phyloP scores from a whole-genome alignment of 208 protist species.

The Acanthamoeba quina region DNA sequence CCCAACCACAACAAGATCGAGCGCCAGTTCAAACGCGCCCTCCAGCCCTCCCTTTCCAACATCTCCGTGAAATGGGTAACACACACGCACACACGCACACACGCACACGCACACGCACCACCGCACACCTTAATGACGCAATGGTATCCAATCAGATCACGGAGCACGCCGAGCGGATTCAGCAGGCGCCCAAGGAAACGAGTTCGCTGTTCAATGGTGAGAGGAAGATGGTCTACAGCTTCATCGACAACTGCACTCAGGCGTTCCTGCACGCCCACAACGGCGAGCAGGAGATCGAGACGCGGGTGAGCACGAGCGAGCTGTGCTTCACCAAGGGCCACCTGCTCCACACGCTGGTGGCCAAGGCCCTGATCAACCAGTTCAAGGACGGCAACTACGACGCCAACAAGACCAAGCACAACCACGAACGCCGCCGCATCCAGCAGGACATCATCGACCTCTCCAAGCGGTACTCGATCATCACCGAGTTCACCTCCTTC shows the following conservation, averaged over 20 bases:
- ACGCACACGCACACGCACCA: neutral
- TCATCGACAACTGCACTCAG: constrained; percentile 67
- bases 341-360: constrained; percentile 78
- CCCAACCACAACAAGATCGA: constrained; percentile 72
- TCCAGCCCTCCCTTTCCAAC: constrained; percentile 77
- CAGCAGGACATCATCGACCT: constrained; percentile 79
- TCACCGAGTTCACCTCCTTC: constrained; percentile 83
- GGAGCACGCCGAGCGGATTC: neutral
- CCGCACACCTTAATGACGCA: neutral
- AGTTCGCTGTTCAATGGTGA: constrained; percentile 66
- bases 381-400: constrained; percentile 80
- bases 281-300: constrained; percentile 8
- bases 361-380: constrained; percentile 82
- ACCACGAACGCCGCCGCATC: constrained; percentile 55
- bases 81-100: too few relatives aligned
- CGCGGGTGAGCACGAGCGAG: constrained; percentile 71
- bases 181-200: constrained; percentile 50
- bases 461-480: constrained; percentile 76
- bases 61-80: constrained; percentile 73
- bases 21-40: constrained; percentile 67
- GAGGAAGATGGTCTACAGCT: constrained; percentile 68
- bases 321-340: constrained; percentile 79
- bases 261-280: neutral
- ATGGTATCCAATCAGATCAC: neutral
- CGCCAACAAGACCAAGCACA: constrained; percentile 38